phyloP scores from a whole-genome alignment of 768 basidiomycete species.

The Tubosaeta sp. region DNA sequence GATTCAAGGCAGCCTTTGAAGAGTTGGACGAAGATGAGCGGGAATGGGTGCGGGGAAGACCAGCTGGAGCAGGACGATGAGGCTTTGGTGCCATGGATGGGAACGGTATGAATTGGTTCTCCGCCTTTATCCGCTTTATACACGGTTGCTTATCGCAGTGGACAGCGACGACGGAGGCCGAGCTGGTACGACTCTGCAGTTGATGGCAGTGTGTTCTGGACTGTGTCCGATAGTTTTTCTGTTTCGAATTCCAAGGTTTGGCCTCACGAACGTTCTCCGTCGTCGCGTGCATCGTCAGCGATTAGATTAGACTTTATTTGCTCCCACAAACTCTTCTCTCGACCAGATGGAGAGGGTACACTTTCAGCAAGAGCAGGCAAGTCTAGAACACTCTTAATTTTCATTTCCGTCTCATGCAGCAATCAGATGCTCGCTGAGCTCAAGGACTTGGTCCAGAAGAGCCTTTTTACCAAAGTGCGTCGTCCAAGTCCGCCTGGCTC shows the following conservation, averaged over 20 bases:
- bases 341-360: constrained; percentile 88
- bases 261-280: no score
- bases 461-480: constrained; percentile 75
- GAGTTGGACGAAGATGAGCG: constrained; percentile 54
- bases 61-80: constrained; percentile 43
- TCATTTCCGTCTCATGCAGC: constrained; percentile 3
- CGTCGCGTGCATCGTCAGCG: neutral
- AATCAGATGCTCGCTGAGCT: constrained; percentile 91
- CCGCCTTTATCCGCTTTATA: constrained; percentile 25
- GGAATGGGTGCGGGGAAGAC: constrained; percentile 56
- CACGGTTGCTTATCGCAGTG: constrained; percentile 12
- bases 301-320: constrained; percentile 18
- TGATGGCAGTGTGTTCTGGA: neutral
- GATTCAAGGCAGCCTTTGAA: constrained; percentile 53
- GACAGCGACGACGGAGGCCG: neutral
- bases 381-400: constrained; percentile 5
- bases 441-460: constrained; percentile 84
- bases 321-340: neutral
- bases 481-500: neutral
- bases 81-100: constrained; percentile 47
- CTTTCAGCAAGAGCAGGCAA: constrained; percentile 86
- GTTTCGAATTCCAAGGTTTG: no score
- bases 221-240: no score
- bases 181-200: neutral
- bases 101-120: constrained; percentile 26